Base-by-base conservation (phyloP, 2,329 filamentous ascomycete genomes). In the Phialophora tarda region DNA sequence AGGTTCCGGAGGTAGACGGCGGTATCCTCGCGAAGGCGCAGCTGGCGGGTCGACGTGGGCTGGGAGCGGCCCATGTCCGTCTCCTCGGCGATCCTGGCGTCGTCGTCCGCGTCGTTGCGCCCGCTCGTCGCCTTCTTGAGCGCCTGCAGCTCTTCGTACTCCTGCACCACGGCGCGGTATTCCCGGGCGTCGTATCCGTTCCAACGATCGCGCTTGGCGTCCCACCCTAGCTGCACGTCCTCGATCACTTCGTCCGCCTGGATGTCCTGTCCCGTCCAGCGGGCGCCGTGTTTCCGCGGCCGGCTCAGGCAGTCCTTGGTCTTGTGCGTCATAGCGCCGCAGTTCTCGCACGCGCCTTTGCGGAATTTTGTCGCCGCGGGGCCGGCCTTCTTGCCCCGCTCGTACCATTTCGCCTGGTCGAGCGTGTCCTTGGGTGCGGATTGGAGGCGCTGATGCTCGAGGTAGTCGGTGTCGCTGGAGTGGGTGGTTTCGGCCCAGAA, bases 291-390 rank as follows among this genome's bases (percentile, higher is more conserved):
- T 59, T 96, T 96, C 66, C 95, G 87, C 32, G 93, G 95, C 62
- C 95, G 86, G 74, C 90, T 92, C 59, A 99, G 81, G 76, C 95
- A 99, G 75, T 98, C 94, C 76, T 96, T 97, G 60, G 88, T 90
- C 80, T 96, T 96, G 81, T 99, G 95, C 71, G 91, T 93, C 91
- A 98, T 96, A 65, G 93, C 90, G 74, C 95, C 95, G 81, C 95
- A 99, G 80, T 99, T 99, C 80, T 98, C 94, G 81, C 95, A 99
- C 61, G 95, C 94, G 75, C 96, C 95, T 82, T 98, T 99, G 71
- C 96, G 91, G 77, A 91, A 99, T 77, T 97, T 99, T 71, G 95
- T 99, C 59, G 94, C 93, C 0, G 93, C 93, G 3, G 92, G 92
- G 0, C 91, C 93, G 11, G 86, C 81, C 76, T 92, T 94, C 80